These are phyloP conservation scores for Tylopilus sp. DNA, from an alignment of 768 basidiomycete genomes.

Conservation along the genomic window DNA sequence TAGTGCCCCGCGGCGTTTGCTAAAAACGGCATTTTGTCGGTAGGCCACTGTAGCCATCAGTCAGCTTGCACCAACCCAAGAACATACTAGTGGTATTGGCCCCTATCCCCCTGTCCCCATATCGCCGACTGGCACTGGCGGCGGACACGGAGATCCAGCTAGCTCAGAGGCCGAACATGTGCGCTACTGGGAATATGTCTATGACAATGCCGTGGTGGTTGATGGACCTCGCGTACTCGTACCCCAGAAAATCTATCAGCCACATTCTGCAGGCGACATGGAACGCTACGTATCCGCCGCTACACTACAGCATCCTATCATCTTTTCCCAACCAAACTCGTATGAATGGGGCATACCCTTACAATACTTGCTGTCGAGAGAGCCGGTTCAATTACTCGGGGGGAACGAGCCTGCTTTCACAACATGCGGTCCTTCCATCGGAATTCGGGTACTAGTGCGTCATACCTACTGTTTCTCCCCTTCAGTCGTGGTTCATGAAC, in stretches of 20 bases:
- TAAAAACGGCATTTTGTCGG: not conserved
- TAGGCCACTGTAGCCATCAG: not conserved
- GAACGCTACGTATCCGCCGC: slow-evolving; percentile 70
- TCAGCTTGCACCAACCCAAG: not conserved
- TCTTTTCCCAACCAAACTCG: slow-evolving; percentile 52
- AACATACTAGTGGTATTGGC: not conserved
- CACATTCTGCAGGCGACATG: slow-evolving; percentile 66
- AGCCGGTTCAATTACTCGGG: slow-evolving; percentile 45
- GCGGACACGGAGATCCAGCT: not conserved
- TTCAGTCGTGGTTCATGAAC: not conserved
- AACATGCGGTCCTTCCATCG: slow-evolving; percentile 66
- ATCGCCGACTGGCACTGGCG: too few relatives aligned
- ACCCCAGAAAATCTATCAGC: slow-evolving; percentile 66
- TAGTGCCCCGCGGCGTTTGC: not conserved
- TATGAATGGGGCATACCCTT: slow-evolving; percentile 58
- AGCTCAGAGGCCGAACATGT: not conserved
- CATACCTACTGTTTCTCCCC: not conserved
- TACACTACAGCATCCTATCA: slow-evolving; percentile 53
- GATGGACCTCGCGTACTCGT: slow-evolving; percentile 44
- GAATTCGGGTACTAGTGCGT: slow-evolving; percentile 62
- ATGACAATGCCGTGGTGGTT: slow-evolving; percentile 15
- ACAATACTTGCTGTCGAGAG: slow-evolving; percentile 52
- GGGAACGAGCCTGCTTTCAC: slow-evolving; percentile 62
- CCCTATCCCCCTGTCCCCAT: not conserved
- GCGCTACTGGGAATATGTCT: not conserved